These are phyloP conservation scores for Hygrophila difformis DNA, from an alignment of 257 asterid species.

Conservation along the genomic window DNA sequence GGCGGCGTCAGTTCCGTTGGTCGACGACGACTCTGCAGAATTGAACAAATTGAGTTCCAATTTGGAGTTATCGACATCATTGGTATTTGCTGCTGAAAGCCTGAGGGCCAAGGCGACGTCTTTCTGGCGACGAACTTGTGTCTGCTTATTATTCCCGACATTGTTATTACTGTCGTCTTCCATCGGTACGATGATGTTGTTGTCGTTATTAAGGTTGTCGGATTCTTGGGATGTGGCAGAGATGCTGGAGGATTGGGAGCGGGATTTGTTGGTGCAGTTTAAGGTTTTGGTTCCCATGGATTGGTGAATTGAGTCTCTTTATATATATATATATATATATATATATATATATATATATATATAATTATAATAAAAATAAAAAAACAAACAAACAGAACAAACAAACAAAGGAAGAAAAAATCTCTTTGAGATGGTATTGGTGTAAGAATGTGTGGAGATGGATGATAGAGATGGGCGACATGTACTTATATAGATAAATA, in stretches of 20 bases:
- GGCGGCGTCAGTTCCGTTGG: slow-evolving; percentile 16
- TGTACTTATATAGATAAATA: no score
- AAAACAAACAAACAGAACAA: no score
- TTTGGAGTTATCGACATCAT: slow-evolving; percentile 14
- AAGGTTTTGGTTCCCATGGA: slow-evolving; percentile 27
- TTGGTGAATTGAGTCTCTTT: no score
- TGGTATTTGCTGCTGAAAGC: slow-evolving; percentile 17
- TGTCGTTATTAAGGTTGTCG: not conserved
- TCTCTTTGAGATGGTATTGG: not conserved
- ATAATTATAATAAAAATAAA: no score
- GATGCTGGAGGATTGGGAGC: slow-evolving; percentile 38
- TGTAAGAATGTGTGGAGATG: slow-evolving; percentile 9
- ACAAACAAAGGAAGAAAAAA: no score
- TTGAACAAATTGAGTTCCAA: slow-evolving; percentile 40
- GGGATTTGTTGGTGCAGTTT: no score
- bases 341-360: no score
- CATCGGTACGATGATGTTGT: not conserved
- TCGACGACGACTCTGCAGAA: no score
- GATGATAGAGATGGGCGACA: not conserved
- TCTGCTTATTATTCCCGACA: not conserved
- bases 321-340: no score
- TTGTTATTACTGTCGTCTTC: slow-evolving; percentile 6
- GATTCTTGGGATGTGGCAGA: slow-evolving; percentile 37
- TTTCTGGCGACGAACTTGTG: not conserved
- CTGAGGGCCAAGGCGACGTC: slow-evolving; percentile 28